Percentiles rank a stretch among this genome's conserved stretches.
These are phyloP conservation scores for Sindora glabra DNA, from an alignment of 306 rosid species.

Conservation along the genomic window DNA sequence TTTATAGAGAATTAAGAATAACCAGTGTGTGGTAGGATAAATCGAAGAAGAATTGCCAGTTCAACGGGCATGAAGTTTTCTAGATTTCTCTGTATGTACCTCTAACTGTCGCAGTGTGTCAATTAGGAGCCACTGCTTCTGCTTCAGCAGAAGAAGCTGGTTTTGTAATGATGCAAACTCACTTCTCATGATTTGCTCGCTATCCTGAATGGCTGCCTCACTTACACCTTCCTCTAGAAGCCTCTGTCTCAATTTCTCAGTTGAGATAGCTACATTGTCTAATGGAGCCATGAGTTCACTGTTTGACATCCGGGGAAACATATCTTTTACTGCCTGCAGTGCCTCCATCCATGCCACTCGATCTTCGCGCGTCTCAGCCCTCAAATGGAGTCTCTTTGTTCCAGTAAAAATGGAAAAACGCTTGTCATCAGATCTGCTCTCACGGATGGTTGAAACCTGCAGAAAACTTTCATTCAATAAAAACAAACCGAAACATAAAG, in stretches of 20 bases:
- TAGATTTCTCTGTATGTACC: conserved; percentile 47
- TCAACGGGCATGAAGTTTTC: conserved; percentile 26
- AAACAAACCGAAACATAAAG: too few relatives aligned
- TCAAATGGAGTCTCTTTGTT: conserved; percentile 85
- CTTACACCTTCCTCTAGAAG: conserved; percentile 66
- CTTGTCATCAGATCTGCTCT: conserved; percentile 91
- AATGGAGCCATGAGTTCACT: conserved; percentile 94
- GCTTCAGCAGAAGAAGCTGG: conserved; percentile 79
- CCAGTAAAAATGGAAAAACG: conserved; percentile 90
- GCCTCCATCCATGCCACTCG: conserved; percentile 88
- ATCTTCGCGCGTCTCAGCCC: conserved; percentile 89
- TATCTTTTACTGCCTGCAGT: conserved; percentile 89
- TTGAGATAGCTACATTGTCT: conserved; percentile 61
- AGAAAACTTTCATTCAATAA: too few relatives aligned
- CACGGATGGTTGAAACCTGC: conserved; percentile 90
- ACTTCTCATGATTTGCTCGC: conserved; percentile 77
- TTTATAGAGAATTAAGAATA: conserved; percentile 2
- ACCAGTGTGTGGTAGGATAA: too few relatives aligned
- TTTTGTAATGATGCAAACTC: conserved; percentile 73
- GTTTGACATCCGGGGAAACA: conserved; percentile 93
- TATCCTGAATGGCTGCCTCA: conserved; percentile 71
- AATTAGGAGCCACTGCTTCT: conserved; percentile 73
- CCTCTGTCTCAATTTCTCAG: conserved; percentile 63
- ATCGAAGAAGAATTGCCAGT: too few relatives aligned
- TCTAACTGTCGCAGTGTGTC: conserved; percentile 85